Evolutionary conservation across 75 land plant genomes (phyloP).

Genomic region (Isoetes taiwanensis): DNA sequence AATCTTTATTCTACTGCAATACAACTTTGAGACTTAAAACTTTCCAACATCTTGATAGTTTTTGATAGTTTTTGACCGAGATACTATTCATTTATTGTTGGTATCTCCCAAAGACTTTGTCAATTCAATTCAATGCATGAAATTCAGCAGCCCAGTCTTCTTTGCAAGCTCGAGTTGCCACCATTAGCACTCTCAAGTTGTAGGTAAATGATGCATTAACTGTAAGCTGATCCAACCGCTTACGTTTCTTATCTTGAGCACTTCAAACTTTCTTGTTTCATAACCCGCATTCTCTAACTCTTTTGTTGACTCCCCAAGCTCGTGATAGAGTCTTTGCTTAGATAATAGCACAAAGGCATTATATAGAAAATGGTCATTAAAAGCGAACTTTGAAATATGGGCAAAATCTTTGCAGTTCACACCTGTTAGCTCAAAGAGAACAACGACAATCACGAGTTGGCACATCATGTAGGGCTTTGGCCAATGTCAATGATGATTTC

Average conservation of each 20-base stretch:
- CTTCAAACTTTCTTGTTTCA: slow-evolving; percentile 55
- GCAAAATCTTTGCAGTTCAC: slow-evolving; percentile 2
- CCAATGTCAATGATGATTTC: slow-evolving; percentile 75
- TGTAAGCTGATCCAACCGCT: slow-evolving; percentile 4
- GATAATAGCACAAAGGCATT: background rate
- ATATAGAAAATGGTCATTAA: background rate
- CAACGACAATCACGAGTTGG: slow-evolving; percentile 85
- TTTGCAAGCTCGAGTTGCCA: too few species aligned
- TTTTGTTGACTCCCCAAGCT: slow-evolving; percentile 56
- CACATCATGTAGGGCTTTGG: slow-evolving; percentile 81
- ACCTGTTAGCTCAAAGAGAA: slow-evolving; percentile 76
- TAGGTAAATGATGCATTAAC: slow-evolving; percentile 9
- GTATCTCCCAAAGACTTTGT: too few species aligned
- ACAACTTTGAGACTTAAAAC: too few species aligned
- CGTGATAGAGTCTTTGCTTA: slow-evolving; percentile 41
- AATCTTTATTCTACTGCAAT: too few species aligned
- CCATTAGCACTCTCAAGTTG: slow-evolving; percentile 19
- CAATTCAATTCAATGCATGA: too few species aligned
- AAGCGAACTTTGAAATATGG: background rate
- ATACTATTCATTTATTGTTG: too few species aligned
- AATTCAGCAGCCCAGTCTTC: too few species aligned
- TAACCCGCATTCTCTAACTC: slow-evolving; percentile 63
- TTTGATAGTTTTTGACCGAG: too few species aligned
- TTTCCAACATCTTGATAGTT: too few species aligned
- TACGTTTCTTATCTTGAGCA: slow-evolving; percentile 39